A percentile compares a stretch with the other conserved stretches of the same genome.
These are phyloP conservation scores for Leccinum incarnatum DNA, from an alignment of 768 basidiomycete genomes.

Conservation along the genomic window DNA sequence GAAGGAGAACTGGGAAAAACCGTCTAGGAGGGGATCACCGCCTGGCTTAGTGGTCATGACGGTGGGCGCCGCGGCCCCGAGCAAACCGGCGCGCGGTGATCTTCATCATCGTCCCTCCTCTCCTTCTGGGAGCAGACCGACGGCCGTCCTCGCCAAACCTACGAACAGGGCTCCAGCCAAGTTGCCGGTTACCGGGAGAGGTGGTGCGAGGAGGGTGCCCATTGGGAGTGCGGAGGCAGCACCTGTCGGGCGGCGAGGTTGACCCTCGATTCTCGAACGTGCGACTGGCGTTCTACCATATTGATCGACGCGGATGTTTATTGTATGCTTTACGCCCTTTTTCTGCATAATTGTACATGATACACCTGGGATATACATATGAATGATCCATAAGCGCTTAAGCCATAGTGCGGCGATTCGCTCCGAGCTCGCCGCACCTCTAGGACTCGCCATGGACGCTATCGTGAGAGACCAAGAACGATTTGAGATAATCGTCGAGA, in stretches of 20 bases:
- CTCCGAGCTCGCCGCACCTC: background rate
- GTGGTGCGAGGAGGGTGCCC: conserved; percentile 63
- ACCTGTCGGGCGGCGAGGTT: conserved; percentile 46
- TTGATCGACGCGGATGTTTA: background rate
- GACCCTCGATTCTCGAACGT: background rate
- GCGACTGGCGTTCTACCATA: background rate
- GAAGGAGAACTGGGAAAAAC: conserved; percentile 39
- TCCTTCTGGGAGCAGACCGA: conserved; percentile 8
- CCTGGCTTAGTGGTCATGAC: conserved; percentile 7
- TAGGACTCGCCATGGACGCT: background rate
- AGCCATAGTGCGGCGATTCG: background rate
- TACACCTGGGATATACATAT: conserved; percentile 6
- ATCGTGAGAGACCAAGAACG: conserved; percentile 38
- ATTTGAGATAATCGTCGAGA: conserved; percentile 47
- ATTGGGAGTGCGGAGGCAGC: conserved; percentile 67
- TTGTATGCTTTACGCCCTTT: conserved; percentile 12
- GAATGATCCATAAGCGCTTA: background rate
- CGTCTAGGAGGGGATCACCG: conserved; percentile 27
- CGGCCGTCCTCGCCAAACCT: conserved; percentile 9
- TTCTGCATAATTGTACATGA: conserved; percentile 24
- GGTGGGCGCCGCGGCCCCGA: conserved; percentile 16
- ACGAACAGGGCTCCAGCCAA: conserved; percentile 26
- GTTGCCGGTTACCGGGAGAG: conserved; percentile 33
- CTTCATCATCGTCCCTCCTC: background rate
- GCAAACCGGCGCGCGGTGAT: conserved; percentile 7